These are phyloP conservation scores for Orychophragmus violaceus DNA, from an alignment of 345 rosid genomes.

Conservation along the genomic window DNA sequence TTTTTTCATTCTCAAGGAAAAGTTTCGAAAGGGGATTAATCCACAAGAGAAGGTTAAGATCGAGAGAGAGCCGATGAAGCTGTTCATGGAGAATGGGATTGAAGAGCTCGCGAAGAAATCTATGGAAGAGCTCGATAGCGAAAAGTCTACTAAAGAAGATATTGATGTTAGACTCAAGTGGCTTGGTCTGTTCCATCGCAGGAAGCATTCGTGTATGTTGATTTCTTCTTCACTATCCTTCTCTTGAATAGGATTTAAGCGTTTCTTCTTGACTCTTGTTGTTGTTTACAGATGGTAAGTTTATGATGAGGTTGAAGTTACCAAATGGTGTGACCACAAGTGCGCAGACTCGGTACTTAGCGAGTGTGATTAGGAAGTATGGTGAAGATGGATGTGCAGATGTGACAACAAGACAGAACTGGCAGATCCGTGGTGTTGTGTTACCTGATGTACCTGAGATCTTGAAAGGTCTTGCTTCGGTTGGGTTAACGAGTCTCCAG, in stretches of 20 bases:
- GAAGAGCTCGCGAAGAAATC: constrained; percentile 67
- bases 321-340: constrained; percentile 96
- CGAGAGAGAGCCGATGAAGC: constrained; percentile 78
- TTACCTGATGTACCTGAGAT: constrained; percentile 88
- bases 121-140: constrained; percentile 65
- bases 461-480: constrained; percentile 66
- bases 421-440: constrained; percentile 94
- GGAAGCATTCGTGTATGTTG: constrained; percentile 78
- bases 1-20: constrained; percentile 76
- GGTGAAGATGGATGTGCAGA: constrained; percentile 95
- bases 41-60: constrained; percentile 89
- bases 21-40: constrained; percentile 71
- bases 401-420: constrained; percentile 89
- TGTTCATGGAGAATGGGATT: constrained; percentile 71
- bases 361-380: constrained; percentile 79
- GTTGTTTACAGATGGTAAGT: constrained; percentile 64
- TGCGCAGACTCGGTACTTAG: constrained; percentile 74
- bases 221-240: background rate
- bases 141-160: constrained; percentile 61
- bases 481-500: constrained; percentile 84
- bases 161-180: constrained; percentile 91
- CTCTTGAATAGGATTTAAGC: background rate
- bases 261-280: background rate
- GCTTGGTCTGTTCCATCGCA: constrained; percentile 93
- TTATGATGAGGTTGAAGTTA: constrained; percentile 95